Base-by-base conservation (phyloP, 495 filamentous ascomycete species). In the Aspergillus taichungensis region DNA sequence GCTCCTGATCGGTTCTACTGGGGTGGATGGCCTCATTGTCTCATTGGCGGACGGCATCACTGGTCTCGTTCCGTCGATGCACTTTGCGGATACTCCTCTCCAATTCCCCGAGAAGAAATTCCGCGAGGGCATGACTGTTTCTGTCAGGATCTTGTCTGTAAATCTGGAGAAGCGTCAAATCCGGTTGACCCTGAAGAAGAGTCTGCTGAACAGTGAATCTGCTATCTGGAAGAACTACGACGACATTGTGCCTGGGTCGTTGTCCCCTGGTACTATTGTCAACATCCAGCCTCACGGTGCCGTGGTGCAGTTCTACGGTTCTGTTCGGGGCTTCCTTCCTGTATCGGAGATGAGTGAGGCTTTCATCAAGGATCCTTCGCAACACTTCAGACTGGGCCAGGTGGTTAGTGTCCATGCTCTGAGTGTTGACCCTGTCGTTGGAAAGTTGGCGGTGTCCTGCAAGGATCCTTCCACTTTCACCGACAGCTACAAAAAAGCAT, bases 281-380 rank as follows among this genome's bases (percentile, higher is more conserved):
- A 92, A 80, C 37, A 61, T 97, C 9, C 67, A 88, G 36, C 58
- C 73, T 13, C 77, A 78, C 50, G 94, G 92, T 46, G 92, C 91
- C 9, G 78, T 94, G 13, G 85, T 97, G 40, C 89, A 95, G 53
- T 98, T 96, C 69, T 97, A 90, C 56, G 87, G 88, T 14, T 63
- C 71, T 7, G 67, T 96, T 33, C 76, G 78, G 38, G 94, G 80
- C 8, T 97, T 91, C 65, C 75, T 98, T 44, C 91, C 92, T 1
- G 80, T 94, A 3, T 84, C 85, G 3, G 91, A 98, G 59, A 97
- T 98, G 94, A 95, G 90, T 60, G 94, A 96, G 57, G 86, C 89
- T 10, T 96, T 82, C 61, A 95, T 98, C 52, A 77, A 84, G 54
- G 85, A 95, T 56, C 88, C 90, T 6, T 78, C 74, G 35, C 78